Evolutionary conservation across 2,329 filamentous ascomycete genomes (phyloP), one percentile per base, ranked within the genome.

Genomic region (Trichoderma arundinaceum): DNA sequence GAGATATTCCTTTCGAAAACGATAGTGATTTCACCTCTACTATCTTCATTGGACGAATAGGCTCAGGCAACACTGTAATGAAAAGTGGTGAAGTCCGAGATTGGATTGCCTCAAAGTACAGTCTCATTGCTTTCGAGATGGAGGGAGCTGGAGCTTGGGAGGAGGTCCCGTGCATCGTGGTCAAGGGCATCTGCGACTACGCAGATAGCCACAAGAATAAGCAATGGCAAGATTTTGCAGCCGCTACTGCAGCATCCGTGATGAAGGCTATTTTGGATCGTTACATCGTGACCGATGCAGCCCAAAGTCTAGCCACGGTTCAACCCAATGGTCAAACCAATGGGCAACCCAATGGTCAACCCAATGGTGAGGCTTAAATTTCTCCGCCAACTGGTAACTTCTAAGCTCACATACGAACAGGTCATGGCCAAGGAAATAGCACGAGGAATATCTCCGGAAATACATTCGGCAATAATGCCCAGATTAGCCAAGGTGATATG

Each of bases 141-240:
- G 75, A 74, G 57, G 73, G 72, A 0, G 74, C 74, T 2, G 74
- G 75, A 1, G 59, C 71, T 0, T 75, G 71, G 70, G 71, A 74
- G 4, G 65, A 69, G 0, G 66, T 78, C 4, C 76, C 77, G 0
- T 77, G 75, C 35, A 43, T 80, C 0, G 70, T 76, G 1, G 74
- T 80, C 46, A 76, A 77, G 33, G 76, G 76, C 1, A 73, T 78
- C 0, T 77, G 74, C 57, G 75, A 80, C 69, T 81, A 80, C 48
- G 73, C 76, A 0, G 78, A 80, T 64, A 75, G 75, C 22, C 78
- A 80, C 66, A 78, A 79, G 64, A 76, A 71, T 59, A 77, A 77
- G 48, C 64, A 22, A 1, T 80, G 74, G 74, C 77, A 80, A 56
- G 58, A 66, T 1, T 80, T 77, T 70, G 76, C 78, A 0, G 76